Conservation (phyloP, 2,329 filamentous ascomycete species). For the Monosporascus sp. region DNA sequence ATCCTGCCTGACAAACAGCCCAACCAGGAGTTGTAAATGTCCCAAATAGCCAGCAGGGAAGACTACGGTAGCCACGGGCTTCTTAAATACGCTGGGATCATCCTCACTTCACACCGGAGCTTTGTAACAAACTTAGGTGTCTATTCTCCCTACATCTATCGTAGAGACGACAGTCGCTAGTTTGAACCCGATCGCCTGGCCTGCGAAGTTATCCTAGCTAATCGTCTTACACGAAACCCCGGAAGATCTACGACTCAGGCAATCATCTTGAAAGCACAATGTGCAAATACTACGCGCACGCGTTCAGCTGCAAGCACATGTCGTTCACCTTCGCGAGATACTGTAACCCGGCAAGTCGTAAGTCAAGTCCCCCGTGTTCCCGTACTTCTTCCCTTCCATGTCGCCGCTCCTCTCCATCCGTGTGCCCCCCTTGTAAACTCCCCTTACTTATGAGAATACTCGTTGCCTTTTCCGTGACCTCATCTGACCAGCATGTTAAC, state of each 20-base stretch:
- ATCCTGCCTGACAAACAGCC: neutral
- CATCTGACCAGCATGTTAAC: no score
- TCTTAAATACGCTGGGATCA: neutral
- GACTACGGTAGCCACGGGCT: neutral
- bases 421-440: neutral
- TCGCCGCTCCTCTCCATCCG: neutral
- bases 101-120: no score
- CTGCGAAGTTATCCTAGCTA: no score
- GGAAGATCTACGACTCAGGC: neutral
- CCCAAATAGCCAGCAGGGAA: neutral
- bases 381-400: neutral
- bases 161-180: no score
- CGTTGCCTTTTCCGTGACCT: neutral
- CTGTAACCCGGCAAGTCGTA: constrained; percentile 25
- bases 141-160: no score
- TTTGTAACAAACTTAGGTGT: no score
- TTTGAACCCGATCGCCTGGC: no score
- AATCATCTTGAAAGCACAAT: constrained; percentile 13
- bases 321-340: constrained; percentile 29
- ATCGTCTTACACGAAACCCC: neutral
- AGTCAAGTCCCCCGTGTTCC: neutral
- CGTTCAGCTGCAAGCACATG: constrained; percentile 29
- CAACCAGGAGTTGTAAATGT: neutral
- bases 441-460: neutral
- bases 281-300: constrained; percentile 34